Evolutionary conservation across 2,329 filamentous ascomycete genomes (phyloP).

Genomic region (Rutstroemia sydowiana): DNA sequence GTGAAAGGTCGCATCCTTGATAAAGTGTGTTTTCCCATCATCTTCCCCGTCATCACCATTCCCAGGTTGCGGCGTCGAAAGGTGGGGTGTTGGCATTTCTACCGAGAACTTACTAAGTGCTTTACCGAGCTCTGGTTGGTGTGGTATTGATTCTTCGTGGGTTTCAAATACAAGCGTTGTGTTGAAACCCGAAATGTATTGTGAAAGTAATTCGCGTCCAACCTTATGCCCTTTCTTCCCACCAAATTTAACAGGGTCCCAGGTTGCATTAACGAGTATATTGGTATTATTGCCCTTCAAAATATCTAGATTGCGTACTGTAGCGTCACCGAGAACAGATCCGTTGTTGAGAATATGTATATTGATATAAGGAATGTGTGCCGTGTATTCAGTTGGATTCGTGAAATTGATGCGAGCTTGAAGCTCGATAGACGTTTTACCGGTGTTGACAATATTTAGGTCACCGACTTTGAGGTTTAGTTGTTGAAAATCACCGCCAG

Average conservation of each 20-base stretch:
- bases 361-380: slow-evolving; percentile 71
- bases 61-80: slow-evolving; percentile 48
- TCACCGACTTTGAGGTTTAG: slow-evolving; percentile 60
- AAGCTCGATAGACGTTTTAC: slow-evolving; percentile 61
- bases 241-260: slow-evolving; percentile 60
- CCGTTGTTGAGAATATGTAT: slow-evolving; percentile 69
- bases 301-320: slow-evolving; percentile 55
- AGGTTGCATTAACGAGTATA: slow-evolving; percentile 59
- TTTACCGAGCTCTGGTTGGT: slow-evolving; percentile 62
- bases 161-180: slow-evolving; percentile 68
- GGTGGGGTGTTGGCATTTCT: slow-evolving; percentile 61
- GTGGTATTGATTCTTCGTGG: slow-evolving; percentile 66
- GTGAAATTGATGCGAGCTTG: slow-evolving; percentile 72
- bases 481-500: slow-evolving; percentile 38
- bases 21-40: slow-evolving; percentile 56
- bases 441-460: slow-evolving; percentile 66
- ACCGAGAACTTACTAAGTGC: slow-evolving; percentile 66
- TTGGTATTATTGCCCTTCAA: slow-evolving; percentile 64
- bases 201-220: slow-evolving; percentile 69
- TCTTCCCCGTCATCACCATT: slow-evolving; percentile 34
- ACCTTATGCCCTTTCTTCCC: slow-evolving; percentile 53
- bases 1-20: slow-evolving; percentile 80
- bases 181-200: slow-evolving; percentile 84
- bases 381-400: slow-evolving; percentile 84
- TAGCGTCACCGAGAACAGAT: slow-evolving; percentile 68